Evolutionary conservation across 1,284 basidiomycete genomes (phyloP).

Genomic region (Lentinus polychrous): DNA sequence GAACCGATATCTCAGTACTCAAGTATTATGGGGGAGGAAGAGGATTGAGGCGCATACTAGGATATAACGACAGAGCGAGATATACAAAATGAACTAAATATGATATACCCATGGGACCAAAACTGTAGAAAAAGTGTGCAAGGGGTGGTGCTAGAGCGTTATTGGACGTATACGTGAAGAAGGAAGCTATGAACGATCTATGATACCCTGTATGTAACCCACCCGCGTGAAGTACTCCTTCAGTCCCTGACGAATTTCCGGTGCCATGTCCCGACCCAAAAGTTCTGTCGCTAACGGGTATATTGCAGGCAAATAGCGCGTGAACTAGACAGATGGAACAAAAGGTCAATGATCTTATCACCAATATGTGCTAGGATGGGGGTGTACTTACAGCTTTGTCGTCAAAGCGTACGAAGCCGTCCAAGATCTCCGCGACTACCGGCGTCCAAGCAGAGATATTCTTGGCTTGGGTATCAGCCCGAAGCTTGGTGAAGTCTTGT

Average conservation of each 20-base stretch:
- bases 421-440: slow-evolving; percentile 89
- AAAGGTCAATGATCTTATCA: slow-evolving; percentile 9
- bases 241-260: slow-evolving; percentile 75
- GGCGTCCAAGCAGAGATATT: slow-evolving; percentile 98
- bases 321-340: slow-evolving; percentile 53
- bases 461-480: slow-evolving; percentile 87
- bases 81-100: not conserved
- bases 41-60: slow-evolving; percentile 2
- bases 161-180: not conserved
- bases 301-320: slow-evolving; percentile 75
- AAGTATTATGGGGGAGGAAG: not conserved
- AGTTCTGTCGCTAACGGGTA: slow-evolving; percentile 85
- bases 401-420: slow-evolving; percentile 86
- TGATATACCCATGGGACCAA: not conserved
- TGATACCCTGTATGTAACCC: slow-evolving; percentile 67
- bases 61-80: not conserved
- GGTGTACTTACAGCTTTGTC: slow-evolving; percentile 74
- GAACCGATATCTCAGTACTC: too few species aligned
- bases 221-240: slow-evolving; percentile 75
- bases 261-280: slow-evolving; percentile 70
- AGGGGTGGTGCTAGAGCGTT: not conserved
- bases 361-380: slow-evolving; percentile 3
- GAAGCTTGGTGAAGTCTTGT: slow-evolving; percentile 86
- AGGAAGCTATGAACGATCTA: slow-evolving; percentile 41
- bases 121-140: not conserved